Evolutionary conservation across 2,329 filamentous ascomycete species (phyloP).

Genomic region (Neonectria coccinea): DNA sequence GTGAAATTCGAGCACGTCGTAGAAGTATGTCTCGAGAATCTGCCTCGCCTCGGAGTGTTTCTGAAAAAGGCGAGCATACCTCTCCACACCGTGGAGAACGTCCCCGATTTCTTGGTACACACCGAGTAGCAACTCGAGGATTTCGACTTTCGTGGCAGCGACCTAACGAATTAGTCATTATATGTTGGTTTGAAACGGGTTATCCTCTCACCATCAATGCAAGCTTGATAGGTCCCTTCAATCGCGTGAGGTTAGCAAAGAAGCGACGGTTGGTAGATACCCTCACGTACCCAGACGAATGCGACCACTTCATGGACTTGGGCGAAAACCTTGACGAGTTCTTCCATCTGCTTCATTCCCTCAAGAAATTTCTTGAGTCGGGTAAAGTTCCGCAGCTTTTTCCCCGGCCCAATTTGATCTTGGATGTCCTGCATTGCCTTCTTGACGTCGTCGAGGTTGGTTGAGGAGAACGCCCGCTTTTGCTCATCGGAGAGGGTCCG

Average conservation of each 20-base stretch:
- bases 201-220: neutral
- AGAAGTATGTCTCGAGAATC: neutral
- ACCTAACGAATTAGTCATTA: neutral
- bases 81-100: neutral
- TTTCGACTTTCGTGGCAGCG: neutral
- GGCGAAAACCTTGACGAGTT: neutral
- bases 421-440: neutral
- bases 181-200: neutral
- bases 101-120: neutral
- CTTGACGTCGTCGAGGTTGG: neutral
- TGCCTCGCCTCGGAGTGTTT: neutral
- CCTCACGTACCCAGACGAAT: neutral
- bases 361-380: neutral
- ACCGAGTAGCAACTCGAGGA: neutral
- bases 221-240: neutral
- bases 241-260: neutral
- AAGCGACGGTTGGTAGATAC: neutral
- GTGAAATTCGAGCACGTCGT: neutral
- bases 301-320: conserved; percentile 1
- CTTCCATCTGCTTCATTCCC: conserved; percentile 1
- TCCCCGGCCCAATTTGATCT: neutral
- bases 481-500: neutral
- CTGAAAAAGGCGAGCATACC: neutral
- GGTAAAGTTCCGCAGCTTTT: neutral
- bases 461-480: neutral